phyloP scores from a whole-genome alignment of 1,284 basidiomycete species.

The Peniophora sp. region DNA sequence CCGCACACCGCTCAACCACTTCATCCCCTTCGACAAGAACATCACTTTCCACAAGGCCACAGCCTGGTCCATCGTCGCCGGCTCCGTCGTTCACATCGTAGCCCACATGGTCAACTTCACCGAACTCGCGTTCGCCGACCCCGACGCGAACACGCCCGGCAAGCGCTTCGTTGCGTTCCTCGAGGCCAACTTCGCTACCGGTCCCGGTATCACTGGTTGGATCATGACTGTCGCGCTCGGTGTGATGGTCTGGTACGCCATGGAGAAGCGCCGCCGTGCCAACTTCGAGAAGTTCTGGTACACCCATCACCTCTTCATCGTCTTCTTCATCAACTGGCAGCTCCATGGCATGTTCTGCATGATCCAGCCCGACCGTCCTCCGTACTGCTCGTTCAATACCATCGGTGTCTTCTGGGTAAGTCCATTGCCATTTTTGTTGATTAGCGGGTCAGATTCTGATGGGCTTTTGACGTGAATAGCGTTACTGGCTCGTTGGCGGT shows the following conservation, averaged over 20 bases:
- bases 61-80: constrained; percentile 79
- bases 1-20: constrained; percentile 70
- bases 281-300: constrained; percentile 88
- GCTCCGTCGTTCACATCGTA: constrained; percentile 61
- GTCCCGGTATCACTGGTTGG: constrained; percentile 90
- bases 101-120: constrained; percentile 81
- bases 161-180: constrained; percentile 63
- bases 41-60: constrained; percentile 84
- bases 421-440: constrained; percentile 2
- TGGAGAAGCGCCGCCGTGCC: constrained; percentile 67
- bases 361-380: constrained; percentile 83
- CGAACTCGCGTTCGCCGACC: constrained; percentile 53
- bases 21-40: constrained; percentile 88
- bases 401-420: constrained; percentile 88
- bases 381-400: constrained; percentile 76
- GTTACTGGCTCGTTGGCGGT: constrained; percentile 86
- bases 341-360: constrained; percentile 93
- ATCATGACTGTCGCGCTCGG: constrained; percentile 71
- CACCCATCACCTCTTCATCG: constrained; percentile 79
- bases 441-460: constrained; percentile 4
- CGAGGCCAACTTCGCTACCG: constrained; percentile 71
- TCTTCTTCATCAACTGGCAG: constrained; percentile 89
- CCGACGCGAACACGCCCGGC: constrained; percentile 41
- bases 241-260: constrained; percentile 76
- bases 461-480: constrained; percentile 39